Conservation (phyloP, 805 yeast genomes). For the Grigorovia jiainica region DNA sequence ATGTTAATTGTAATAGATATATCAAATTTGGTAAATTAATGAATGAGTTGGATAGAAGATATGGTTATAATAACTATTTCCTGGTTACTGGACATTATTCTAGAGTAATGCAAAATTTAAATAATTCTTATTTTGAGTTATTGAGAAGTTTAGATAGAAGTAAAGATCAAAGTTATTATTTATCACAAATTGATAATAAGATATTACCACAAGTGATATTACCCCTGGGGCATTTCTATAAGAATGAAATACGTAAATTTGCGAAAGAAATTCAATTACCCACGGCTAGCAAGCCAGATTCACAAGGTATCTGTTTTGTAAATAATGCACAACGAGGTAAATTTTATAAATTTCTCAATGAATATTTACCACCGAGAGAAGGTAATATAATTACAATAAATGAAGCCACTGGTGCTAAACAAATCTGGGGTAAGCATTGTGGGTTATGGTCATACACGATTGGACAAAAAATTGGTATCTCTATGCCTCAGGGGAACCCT, state of each 20-base stretch:
- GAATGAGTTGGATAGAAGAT: constrained; percentile 38
- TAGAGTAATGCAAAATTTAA: constrained; percentile 32
- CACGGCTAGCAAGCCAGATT: constrained; percentile 77
- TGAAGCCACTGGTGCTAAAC: constrained; percentile 46
- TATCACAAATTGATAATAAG: constrained; percentile 51
- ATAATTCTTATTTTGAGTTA: constrained; percentile 34
- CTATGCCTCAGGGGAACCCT: constrained; percentile 87
- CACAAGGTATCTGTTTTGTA: constrained; percentile 93
- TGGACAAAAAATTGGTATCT: constrained; percentile 65
- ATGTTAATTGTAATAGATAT: constrained; percentile 73
- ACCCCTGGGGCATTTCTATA: constrained; percentile 73
- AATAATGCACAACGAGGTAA: constrained; percentile 47
- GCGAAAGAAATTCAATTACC: constrained; percentile 49
- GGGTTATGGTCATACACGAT: constrained; percentile 95
- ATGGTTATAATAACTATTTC: constrained; percentile 53
- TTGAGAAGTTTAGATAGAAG: constrained; percentile 45
- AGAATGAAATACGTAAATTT: constrained; percentile 61
- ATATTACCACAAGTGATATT: constrained; percentile 46
- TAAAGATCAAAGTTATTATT: constrained; percentile 89
- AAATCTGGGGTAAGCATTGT: constrained; percentile 67
- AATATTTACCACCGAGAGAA: constrained; percentile 61
- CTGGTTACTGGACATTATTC: constrained; percentile 85
- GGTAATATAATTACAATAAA: constrained; percentile 60
- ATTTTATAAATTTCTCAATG: constrained; percentile 63
- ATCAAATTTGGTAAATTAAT: constrained; percentile 81